Evolutionary conservation across 176 grass and related monocot genomes (phyloP).

Genomic region (Hyparrhenia diplandra): DNA sequence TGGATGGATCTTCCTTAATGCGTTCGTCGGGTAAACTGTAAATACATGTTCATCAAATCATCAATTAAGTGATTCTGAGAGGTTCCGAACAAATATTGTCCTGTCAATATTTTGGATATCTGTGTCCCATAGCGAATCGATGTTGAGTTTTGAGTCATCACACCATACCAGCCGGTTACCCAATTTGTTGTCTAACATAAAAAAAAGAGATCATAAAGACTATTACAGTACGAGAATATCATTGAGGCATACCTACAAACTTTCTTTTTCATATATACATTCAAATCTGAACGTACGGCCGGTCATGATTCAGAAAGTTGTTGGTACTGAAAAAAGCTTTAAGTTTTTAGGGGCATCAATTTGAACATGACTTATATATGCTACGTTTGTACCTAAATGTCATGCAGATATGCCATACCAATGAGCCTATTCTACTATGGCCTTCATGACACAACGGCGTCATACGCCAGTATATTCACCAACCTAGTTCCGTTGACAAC

Average conservation of each 20-base stretch:
- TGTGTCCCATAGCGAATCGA: background rate
- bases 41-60: background rate
- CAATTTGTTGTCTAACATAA: background rate
- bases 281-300: background rate
- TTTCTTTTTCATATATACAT: background rate
- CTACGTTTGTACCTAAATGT: background rate
- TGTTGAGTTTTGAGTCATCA: background rate
- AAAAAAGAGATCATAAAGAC: background rate
- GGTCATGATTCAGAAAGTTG: background rate
- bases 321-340: background rate
- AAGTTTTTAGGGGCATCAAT: background rate
- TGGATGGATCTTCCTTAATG: constrained; percentile 60
- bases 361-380: background rate
- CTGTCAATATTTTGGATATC: too few relatives aligned
- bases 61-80: too few relatives aligned
- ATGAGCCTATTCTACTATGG: constrained; percentile 58
- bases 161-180: too few relatives aligned
- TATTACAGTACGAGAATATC: background rate
- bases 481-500: constrained; percentile 49
- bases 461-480: constrained; percentile 43
- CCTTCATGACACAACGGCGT: constrained; percentile 43
- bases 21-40: constrained; percentile 44
- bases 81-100: too few relatives aligned
- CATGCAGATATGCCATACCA: constrained; percentile 42
- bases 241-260: background rate